These are phyloP conservation scores for Cymbopogon citratus DNA, from an alignment of 176 grass and related monocot genomes.

Conservation along the genomic window DNA sequence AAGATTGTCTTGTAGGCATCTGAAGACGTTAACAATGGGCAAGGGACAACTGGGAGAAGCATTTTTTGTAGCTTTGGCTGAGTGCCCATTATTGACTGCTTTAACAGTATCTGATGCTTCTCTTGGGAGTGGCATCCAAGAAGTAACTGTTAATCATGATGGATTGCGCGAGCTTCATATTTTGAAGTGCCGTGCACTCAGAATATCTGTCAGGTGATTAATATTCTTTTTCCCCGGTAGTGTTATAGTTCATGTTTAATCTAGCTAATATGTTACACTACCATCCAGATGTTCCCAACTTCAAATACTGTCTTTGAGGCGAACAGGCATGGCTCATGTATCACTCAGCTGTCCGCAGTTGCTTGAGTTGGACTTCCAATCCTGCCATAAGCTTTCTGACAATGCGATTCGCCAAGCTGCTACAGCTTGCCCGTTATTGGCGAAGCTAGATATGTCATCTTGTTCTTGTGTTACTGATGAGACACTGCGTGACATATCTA, in stretches of 20 bases:
- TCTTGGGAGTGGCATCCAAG: conserved; percentile 73
- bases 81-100: conserved; percentile 56
- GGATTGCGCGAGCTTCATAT: conserved; percentile 66
- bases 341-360: conserved; percentile 76
- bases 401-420: conserved; percentile 79
- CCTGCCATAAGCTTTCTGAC: conserved; percentile 94
- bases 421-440: conserved; percentile 63
- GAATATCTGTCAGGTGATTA: conserved; percentile 84
- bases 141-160: conserved; percentile 84
- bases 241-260: not conserved
- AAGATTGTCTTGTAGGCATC: conserved; percentile 42
- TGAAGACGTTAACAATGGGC: conserved; percentile 64
- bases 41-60: conserved; percentile 72
- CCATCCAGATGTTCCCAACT: conserved; percentile 72
- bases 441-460: conserved; percentile 74
- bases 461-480: conserved; percentile 91
- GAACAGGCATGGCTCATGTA: conserved; percentile 89
- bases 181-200: conserved; percentile 66
- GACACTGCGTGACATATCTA: conserved; percentile 80
- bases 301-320: conserved; percentile 60
- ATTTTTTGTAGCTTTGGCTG: conserved; percentile 64
- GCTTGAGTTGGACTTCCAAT: conserved; percentile 70
- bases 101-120: conserved; percentile 74
- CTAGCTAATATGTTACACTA: conserved; percentile 23
- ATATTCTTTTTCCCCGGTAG: not conserved